Evolutionary conservation across 2,329 filamentous ascomycete species (phyloP).

Genomic region (Fusarium mexicanum): DNA sequence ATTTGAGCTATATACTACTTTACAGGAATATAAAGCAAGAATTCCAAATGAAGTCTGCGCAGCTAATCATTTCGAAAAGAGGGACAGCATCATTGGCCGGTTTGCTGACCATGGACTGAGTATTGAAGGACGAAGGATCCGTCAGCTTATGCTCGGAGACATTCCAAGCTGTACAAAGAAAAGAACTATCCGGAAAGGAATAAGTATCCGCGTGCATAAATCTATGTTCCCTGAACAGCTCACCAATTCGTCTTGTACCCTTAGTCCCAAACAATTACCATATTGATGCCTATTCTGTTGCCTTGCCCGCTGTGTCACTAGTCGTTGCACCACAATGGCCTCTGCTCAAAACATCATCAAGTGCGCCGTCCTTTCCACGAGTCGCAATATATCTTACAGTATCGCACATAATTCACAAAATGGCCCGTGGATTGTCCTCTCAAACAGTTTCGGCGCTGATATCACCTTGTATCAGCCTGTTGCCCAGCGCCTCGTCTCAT

Average conservation of each 20-base stretch:
- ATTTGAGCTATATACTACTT: not conserved
- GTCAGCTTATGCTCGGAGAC: not conserved
- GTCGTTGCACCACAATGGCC: not conserved
- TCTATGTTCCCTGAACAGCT: too few species aligned
- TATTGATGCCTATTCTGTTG: not conserved
- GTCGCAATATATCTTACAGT: not conserved
- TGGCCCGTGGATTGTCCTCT: not conserved
- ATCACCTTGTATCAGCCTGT: not conserved
- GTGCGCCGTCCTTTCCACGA: not conserved
- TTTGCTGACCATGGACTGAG: not conserved
- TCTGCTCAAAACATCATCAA: not conserved
- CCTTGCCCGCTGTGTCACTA: too few species aligned
- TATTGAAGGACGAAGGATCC: not conserved
- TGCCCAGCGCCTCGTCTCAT: not conserved
- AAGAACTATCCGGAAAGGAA: not conserved
- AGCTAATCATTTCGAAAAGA: not conserved
- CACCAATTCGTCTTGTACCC: not conserved
- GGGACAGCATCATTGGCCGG: not conserved
- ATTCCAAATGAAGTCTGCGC: rapidly evolving
- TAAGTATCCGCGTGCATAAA: not conserved
- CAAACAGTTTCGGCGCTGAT: constrained; percentile 3
- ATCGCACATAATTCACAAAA: not conserved
- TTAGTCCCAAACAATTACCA: too few species aligned
- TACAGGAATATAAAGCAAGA: rapidly evolving
- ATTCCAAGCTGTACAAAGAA: not conserved